Percentiles rank a stretch among this genome's conserved stretches.
Evolutionary conservation across 352 stramenopile species (phyloP).

Genomic region (Plasmopara muralis): DNA sequence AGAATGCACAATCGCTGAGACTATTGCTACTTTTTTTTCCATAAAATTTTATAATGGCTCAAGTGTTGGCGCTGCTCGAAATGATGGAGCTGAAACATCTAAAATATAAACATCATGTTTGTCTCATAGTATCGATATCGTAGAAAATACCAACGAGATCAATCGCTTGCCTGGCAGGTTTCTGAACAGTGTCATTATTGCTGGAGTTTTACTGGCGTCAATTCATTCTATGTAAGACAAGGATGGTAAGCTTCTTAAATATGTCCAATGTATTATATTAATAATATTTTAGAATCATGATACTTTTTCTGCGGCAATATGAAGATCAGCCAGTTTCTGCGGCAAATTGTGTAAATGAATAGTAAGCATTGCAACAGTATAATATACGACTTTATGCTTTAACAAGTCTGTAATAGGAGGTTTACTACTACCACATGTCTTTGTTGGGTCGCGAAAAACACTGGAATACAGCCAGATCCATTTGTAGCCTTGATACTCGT

Average conservation of each 20-base stretch:
- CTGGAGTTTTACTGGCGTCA: slow-evolving; percentile 42
- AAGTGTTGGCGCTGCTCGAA: slow-evolving; percentile 19
- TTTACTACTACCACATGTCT: slow-evolving; percentile 33
- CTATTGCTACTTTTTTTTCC: slow-evolving; percentile 15
- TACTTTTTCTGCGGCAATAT: slow-evolving; percentile 39
- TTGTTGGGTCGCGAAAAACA: slow-evolving; percentile 71
- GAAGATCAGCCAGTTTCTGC: slow-evolving; percentile 49
- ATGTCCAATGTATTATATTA: neutral
- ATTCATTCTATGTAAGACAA: slow-evolving; percentile 36
- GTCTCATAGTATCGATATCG: neutral
- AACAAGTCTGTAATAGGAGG: slow-evolving; percentile 39
- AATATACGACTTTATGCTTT: neutral
- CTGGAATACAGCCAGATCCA: slow-evolving; percentile 43
- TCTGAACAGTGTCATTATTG: slow-evolving; percentile 40
- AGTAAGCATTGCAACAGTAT: neutral
- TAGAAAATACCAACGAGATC: neutral
- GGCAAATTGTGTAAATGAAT: neutral
- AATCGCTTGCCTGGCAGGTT: slow-evolving; percentile 33
- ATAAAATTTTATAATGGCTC: slow-evolving; percentile 22
- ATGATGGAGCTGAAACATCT: slow-evolving; percentile 25
- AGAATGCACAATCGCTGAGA: neutral
- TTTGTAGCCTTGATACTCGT: slow-evolving; percentile 58
- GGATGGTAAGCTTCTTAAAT: neutral
- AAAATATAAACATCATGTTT: neutral
- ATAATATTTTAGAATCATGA: neutral